Evolutionary conservation across 495 filamentous ascomycete genomes (phyloP), one percentile per base, ranked within the genome.

Genomic region (Staphylotrichum tortipilum): DNA sequence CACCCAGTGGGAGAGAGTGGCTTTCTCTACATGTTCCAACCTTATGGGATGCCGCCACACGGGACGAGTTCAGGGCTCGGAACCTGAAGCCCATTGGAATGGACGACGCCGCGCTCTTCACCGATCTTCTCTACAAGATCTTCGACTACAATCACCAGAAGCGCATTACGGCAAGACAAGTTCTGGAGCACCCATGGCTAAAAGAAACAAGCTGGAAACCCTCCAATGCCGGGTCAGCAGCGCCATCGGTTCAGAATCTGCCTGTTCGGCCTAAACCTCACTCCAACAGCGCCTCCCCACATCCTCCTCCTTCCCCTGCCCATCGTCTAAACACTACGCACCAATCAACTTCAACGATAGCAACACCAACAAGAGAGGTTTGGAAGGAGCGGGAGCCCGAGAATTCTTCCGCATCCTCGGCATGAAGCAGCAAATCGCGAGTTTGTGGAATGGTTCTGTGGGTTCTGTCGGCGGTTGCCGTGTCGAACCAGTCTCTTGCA

Each of bases 51-150:
- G 15, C 19, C 3, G 19, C 29, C 35, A 7, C 0, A 35, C 23
- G 26, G 5, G 24, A 31, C 17, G 4, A 40, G 22, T 37, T 45
- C 30, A 30, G 1, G 23, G 45, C 35, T 30, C 24, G 35, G 22
- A 21, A 40, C 35, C 17, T 26, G 15, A 48, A 48, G 7, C 44
- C 8, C 18, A 48, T 39, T 24, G 35, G 5, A 21, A 48, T 39
- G 23, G 45, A 30, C 31, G 45, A 48, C 34, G 35, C 34, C 30
- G n/a, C 22, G 45, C 45, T 40, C 35, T 48, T 48, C 11, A 6
- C 15, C 17, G 15, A 48, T 17, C 45, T 48, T 8, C 26, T 40
- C 34, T 3, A 17, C 14, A 39, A 48, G 35, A 48, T 31, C 17
- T 48, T 48, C 17, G 21, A 48, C 18, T 48, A 38, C 22, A 5